Conservation (phyloP, 2,329 filamentous ascomycete genomes). For the Pseudocercospora ulei region DNA sequence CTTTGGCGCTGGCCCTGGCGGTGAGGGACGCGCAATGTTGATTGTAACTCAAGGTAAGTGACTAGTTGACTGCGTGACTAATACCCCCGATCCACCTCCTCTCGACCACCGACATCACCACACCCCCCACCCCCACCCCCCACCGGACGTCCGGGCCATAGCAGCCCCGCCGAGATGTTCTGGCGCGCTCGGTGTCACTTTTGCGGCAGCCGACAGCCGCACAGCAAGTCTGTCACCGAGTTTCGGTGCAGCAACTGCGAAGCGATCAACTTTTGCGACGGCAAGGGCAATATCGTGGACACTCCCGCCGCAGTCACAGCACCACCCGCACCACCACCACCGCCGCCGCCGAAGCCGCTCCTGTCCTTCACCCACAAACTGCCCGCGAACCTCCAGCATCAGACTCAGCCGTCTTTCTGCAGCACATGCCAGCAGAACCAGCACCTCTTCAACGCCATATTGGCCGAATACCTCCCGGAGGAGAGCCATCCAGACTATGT, state of each 20-base stretch:
- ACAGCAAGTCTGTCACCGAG: conserved; percentile 51
- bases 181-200: conserved; percentile 58
- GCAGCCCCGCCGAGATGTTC: conserved; percentile 21
- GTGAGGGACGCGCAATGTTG: too few relatives aligned
- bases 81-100: too few relatives aligned
- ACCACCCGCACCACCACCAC: conserved; percentile 10
- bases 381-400: conserved; percentile 32
- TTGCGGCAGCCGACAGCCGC: conserved; percentile 60
- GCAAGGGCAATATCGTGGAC: conserved; percentile 85
- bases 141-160: too few relatives aligned
- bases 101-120: too few relatives aligned
- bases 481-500: conserved; percentile 57
- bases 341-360: conserved; percentile 11
- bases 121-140: too few relatives aligned
- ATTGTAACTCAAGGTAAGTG: too few relatives aligned
- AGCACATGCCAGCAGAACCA: conserved; percentile 80
- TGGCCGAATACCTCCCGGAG: conserved; percentile 69
- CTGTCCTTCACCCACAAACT: conserved; percentile 25
- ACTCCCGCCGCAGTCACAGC: conserved; percentile 53
- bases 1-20: too few relatives aligned
- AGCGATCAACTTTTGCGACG: conserved; percentile 78
- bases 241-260: conserved; percentile 73
- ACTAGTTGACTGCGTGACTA: too few relatives aligned
- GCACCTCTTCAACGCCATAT: conserved; percentile 61
- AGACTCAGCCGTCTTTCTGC: conserved; percentile 52